These are phyloP conservation scores for Aspergillus kassunensis DNA, from an alignment of 495 filamentous ascomycete species.

Conservation along the genomic window DNA sequence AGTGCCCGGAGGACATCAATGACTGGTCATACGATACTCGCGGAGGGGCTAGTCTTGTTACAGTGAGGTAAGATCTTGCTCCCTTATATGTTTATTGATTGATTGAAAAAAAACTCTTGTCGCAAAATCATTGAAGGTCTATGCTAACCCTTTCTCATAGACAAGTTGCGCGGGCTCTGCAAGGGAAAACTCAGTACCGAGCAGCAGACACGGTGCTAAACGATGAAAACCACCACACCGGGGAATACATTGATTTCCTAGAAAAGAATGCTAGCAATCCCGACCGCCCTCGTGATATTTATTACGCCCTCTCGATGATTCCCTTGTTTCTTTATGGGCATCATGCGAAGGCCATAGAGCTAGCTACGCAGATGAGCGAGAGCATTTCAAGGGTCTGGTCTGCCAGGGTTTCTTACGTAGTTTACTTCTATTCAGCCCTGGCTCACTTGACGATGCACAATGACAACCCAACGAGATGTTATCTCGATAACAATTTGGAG, in stretches of 20 bases:
- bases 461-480: constrained; percentile 46
- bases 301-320: constrained; percentile 68
- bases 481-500: constrained; percentile 52
- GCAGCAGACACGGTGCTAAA: constrained; percentile 58
- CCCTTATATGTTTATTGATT: too few species aligned
- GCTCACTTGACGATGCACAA: constrained; percentile 60
- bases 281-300: constrained; percentile 62
- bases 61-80: constrained; percentile 42
- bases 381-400: constrained; percentile 66
- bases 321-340: constrained; percentile 74
- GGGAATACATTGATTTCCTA: constrained; percentile 58
- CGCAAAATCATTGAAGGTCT: background rate
- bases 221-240: constrained; percentile 65
- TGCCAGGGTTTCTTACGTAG: constrained; percentile 59
- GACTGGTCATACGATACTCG: constrained; percentile 73
- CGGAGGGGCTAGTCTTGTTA: constrained; percentile 69
- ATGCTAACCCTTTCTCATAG: constrained; percentile 25
- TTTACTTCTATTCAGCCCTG: constrained; percentile 66
- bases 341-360: constrained; percentile 60
- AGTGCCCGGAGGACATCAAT: constrained; percentile 70
- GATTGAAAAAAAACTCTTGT: background rate
- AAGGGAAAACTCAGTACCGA: constrained; percentile 71
- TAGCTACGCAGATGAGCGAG: constrained; percentile 59
- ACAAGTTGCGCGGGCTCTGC: constrained; percentile 73
- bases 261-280: constrained; percentile 47